phyloP scores from a whole-genome alignment of 768 basidiomycete genomes.

The Termitomyces sp. region DNA sequence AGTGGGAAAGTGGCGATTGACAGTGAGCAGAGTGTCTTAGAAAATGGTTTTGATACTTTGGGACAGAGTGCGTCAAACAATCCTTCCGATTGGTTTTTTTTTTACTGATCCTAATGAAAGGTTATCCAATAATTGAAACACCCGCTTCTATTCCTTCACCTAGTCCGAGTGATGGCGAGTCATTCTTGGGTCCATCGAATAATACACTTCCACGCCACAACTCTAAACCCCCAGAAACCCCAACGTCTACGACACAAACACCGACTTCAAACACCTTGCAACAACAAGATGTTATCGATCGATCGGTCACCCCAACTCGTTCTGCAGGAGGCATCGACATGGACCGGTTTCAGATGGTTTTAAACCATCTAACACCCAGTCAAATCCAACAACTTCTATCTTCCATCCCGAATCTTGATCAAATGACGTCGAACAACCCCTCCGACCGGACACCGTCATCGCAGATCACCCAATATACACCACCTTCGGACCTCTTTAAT shows the following conservation, averaged over 20 bases:
- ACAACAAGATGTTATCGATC: slow-evolving; percentile 12
- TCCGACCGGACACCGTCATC: slow-evolving; percentile 10
- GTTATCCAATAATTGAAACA: slow-evolving; percentile 41
- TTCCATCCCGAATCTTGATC: slow-evolving; percentile 34
- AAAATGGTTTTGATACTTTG: background rate
- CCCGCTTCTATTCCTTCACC: slow-evolving; percentile 33
- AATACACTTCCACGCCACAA: background rate
- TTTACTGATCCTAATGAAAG: slow-evolving; percentile 20
- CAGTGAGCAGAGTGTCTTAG: slow-evolving; percentile 31
- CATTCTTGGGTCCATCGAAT: background rate
- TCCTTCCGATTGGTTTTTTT: slow-evolving; percentile 9
- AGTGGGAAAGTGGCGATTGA: slow-evolving; percentile 30
- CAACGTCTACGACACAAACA: background rate
- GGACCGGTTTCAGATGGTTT: slow-evolving; percentile 41
- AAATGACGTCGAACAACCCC: slow-evolving; percentile 12
- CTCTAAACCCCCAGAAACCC: background rate
- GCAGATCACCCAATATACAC: slow-evolving; percentile 28
- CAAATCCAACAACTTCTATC: slow-evolving; percentile 56
- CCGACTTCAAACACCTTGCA: background rate
- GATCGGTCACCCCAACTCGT: slow-evolving; percentile 19
- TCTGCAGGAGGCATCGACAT: slow-evolving; percentile 13
- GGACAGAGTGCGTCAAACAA: slow-evolving; percentile 9
- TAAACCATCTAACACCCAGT: slow-evolving; percentile 47
- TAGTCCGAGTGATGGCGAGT: slow-evolving; percentile 15
- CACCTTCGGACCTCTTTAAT: slow-evolving; percentile 27